Evolutionary conservation across 1,284 basidiomycete genomes (phyloP).

Genomic region (Cryptococcus sp.): DNA sequence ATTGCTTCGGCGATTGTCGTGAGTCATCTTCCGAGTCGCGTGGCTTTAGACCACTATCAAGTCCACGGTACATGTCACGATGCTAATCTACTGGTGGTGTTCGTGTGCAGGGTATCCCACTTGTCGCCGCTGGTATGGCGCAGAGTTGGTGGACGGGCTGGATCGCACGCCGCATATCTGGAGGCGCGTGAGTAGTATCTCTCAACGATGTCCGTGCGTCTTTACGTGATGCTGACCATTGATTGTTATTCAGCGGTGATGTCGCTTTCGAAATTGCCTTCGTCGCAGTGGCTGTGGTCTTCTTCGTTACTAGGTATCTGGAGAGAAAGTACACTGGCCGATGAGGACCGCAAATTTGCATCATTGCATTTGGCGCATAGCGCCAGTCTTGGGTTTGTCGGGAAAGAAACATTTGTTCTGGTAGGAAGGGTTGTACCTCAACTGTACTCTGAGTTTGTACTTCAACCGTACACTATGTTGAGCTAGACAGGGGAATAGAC

Average conservation of each 20-base stretch:
- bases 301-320: constrained; percentile 39
- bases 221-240: background rate
- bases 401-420: background rate
- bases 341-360: constrained; percentile 11
- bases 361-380: background rate
- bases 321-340: constrained; percentile 47
- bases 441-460: background rate
- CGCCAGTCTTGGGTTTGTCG: background rate
- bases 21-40: constrained; percentile 17
- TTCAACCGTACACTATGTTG: background rate
- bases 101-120: constrained; percentile 41
- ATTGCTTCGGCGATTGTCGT: constrained; percentile 37
- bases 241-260: constrained; percentile 33
- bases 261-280: constrained; percentile 41
- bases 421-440: constrained; percentile 6
- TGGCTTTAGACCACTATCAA: background rate
- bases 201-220: background rate
- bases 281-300: constrained; percentile 37
- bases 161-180: constrained; percentile 46
- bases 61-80: background rate
- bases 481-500: too few species aligned
- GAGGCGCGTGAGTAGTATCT: constrained; percentile 40
- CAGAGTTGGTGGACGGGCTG: constrained; percentile 54
- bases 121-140: constrained; percentile 47
- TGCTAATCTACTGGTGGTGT: background rate